Percentiles rank a stretch among this genome's conserved stretches.
phyloP scores from a whole-genome alignment of 805 yeast genomes.

The Yamadazyma philogaea region DNA sequence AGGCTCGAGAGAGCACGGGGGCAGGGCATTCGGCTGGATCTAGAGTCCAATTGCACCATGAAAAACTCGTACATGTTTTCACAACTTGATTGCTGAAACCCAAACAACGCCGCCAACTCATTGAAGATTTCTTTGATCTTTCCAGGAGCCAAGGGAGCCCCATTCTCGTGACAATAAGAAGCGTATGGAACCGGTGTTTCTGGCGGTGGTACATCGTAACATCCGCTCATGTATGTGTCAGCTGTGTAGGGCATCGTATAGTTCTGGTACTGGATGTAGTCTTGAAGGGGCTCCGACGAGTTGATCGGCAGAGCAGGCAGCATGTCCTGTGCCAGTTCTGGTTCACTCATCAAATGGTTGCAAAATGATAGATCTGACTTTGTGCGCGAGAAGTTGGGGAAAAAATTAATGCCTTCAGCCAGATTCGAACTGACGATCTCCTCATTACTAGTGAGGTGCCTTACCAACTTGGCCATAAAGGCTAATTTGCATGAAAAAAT shows the following conservation, averaged over 20 bases:
- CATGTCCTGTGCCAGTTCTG: background rate
- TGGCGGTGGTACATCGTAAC: background rate
- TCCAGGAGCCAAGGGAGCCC: constrained; percentile 26
- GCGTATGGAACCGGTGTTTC: constrained; percentile 8
- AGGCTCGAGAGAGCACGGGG: constrained; percentile 66
- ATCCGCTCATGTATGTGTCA: background rate
- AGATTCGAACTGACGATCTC: constrained; percentile 26
- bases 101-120: constrained; percentile 61
- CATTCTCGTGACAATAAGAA: constrained; percentile 27
- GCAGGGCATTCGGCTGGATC: constrained; percentile 77
- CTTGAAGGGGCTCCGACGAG: background rate
- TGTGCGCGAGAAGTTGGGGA: background rate
- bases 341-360: background rate
- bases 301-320: background rate
- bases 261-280: constrained; percentile 9
- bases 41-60: constrained; percentile 78
- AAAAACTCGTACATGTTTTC: constrained; percentile 79
- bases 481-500: too few species aligned
- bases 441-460: constrained; percentile 25
- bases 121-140: constrained; percentile 62
- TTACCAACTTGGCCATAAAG: constrained; percentile 2
- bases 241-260: constrained; percentile 7
- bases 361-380: background rate
- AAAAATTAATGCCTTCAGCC: constrained; percentile 22
- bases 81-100: constrained; percentile 79